Evolutionary conservation across 148 eudicot species (phyloP), one percentile per base, ranked within the genome.

Genomic region (Oxyria digyna): DNA sequence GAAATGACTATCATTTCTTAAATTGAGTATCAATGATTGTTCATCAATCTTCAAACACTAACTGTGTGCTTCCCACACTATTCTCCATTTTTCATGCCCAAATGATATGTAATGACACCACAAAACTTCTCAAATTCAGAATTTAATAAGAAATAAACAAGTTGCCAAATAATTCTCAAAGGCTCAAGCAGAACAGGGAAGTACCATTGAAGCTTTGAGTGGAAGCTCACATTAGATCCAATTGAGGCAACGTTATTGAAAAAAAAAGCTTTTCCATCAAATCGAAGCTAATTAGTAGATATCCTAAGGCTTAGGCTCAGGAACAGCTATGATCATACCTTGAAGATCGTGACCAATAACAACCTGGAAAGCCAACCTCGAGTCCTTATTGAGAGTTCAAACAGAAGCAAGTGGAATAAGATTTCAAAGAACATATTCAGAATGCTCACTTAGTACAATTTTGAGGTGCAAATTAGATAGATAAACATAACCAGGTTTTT

Each of bases 311-410:
- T 78, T 91, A 43, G 93, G 83, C 75, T 95, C 99, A 0, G 99
- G 97, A 15, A 95, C 85, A 23, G 99, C 97, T 14, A 95, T 94
- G 54, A 95, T 96, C 97, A 95, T 95, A 69, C 99, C 99, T 72
- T 95, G 88, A 32, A 91, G 80, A 35, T 83, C 94, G 48, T 41
- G 78, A 4, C 81, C n/a, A 24, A 95, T 81, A 49, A 88, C 81
- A 67, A 95, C 96, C 86, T 95, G 99, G 68, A 97, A 95, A 0
- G 96, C 97, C 54, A 91, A 75, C 83, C 99, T 82, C 0, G 99
- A 71, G 46, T 95, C 97, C 83, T 84, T 81, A 67, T 95, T 95
- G 67, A 91, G 55, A 21, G 79, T 84, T 74, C 96, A n/a, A n/a
- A n/a, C n/a, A n/a, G n/a, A n/a, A n/a, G n/a, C n/a, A n/a, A n/a